Conservation (phyloP, 1,139 yeast genomes). For the Kodamaea arcana region DNA sequence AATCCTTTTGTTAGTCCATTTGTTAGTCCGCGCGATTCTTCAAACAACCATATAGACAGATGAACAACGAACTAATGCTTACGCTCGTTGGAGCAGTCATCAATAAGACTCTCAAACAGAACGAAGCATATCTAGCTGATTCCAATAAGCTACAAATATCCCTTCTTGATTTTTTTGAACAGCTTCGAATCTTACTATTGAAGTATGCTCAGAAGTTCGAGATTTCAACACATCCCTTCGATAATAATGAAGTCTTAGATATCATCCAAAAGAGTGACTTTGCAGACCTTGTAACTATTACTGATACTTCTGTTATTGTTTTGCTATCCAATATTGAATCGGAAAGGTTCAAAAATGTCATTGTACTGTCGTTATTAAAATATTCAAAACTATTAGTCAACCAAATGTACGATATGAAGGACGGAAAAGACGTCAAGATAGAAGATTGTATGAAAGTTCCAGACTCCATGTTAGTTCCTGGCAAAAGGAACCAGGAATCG, state of each 20-base stretch:
- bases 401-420: conserved; percentile 24
- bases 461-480: neutral
- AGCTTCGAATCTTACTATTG: conserved; percentile 15
- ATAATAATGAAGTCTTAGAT: conserved; percentile 9
- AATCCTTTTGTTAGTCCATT: too few relatives aligned
- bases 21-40: too few relatives aligned
- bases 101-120: conserved; percentile 18
- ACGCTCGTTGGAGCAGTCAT: conserved; percentile 30
- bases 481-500: too few relatives aligned
- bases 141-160: conserved; percentile 14
- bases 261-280: conserved; percentile 13
- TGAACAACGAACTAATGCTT: conserved; percentile 19
- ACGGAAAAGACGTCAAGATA: neutral
- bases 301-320: conserved; percentile 16
- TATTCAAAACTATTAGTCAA: conserved; percentile 25
- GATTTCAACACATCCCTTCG: conserved; percentile 7
- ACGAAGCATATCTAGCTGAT: conserved; percentile 4
- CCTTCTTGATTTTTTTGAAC: conserved; percentile 15
- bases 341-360: conserved; percentile 20
- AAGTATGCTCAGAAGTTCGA: conserved; percentile 15
- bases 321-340: conserved; percentile 15
- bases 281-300: conserved; percentile 18
- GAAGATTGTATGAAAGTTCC: neutral
- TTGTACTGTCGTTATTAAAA: conserved; percentile 22
- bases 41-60: too few relatives aligned